These are phyloP conservation scores for Claviceps humidiphila DNA, from an alignment of 2,329 filamentous ascomycete genomes.

Conservation along the genomic window DNA sequence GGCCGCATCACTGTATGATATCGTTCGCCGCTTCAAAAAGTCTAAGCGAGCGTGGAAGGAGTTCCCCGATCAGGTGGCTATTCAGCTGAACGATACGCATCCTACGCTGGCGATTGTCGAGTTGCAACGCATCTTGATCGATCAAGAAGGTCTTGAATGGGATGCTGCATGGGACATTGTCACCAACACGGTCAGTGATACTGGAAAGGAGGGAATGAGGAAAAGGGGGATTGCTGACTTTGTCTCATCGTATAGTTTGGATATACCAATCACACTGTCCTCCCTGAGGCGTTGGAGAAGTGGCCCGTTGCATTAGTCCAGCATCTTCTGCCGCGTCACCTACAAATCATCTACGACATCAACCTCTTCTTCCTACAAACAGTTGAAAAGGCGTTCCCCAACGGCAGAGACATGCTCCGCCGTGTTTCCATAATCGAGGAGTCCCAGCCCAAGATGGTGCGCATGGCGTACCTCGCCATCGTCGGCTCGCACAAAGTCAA, in stretches of 20 bases:
- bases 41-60: slow-evolving; percentile 79
- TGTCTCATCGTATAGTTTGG: slow-evolving; percentile 48
- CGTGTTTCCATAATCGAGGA: slow-evolving; percentile 98
- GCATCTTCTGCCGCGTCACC: slow-evolving; percentile 81
- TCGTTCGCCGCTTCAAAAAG: slow-evolving; percentile 97
- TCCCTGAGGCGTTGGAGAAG: slow-evolving; percentile 94
- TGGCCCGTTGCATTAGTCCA: slow-evolving; percentile 92
- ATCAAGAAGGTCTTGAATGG: slow-evolving; percentile 86
- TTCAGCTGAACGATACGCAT: slow-evolving; percentile 96
- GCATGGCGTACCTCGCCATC: slow-evolving; percentile 91
- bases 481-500: slow-evolving; percentile 99
- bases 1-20: slow-evolving; percentile 88
- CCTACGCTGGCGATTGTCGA: slow-evolving; percentile 94
- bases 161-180: slow-evolving; percentile 82
- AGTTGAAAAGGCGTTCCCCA: slow-evolving; percentile 83
- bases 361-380: slow-evolving; percentile 85
- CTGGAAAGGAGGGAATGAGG: background rate
- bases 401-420: slow-evolving; percentile 71
- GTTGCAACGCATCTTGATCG: slow-evolving; percentile 80
- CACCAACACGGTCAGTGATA: slow-evolving; percentile 41
- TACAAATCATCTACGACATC: slow-evolving; percentile 97
- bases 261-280: slow-evolving; percentile 97
- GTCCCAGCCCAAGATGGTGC: slow-evolving; percentile 91
- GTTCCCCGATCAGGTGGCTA: slow-evolving; percentile 89
- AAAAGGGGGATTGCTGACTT: background rate